Conservation (phyloP, 306 rosid genomes). For the Castanea crenata region DNA sequence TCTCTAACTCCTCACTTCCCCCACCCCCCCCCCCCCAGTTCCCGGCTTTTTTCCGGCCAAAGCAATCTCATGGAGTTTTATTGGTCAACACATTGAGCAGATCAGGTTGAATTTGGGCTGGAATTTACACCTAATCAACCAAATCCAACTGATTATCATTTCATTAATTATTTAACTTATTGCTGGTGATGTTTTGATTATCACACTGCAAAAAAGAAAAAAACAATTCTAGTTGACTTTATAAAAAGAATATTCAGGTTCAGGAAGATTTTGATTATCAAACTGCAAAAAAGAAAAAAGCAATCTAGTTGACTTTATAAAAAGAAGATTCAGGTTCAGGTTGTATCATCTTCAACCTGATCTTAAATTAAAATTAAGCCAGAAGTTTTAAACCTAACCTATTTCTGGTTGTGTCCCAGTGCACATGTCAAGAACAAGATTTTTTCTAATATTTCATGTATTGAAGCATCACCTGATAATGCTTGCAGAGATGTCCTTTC, state of each 20-base stretch:
- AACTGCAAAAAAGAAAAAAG: background rate
- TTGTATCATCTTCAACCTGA: background rate
- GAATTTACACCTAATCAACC: too few species aligned
- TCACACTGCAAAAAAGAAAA: background rate
- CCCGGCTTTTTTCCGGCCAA: background rate
- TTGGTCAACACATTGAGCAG: background rate
- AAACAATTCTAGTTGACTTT: background rate
- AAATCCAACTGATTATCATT: too few species aligned
- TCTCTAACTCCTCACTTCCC: background rate
- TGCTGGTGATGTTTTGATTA: too few species aligned
- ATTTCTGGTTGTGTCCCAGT: background rate
- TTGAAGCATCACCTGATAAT: background rate
- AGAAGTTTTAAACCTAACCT: background rate
- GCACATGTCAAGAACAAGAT: background rate
- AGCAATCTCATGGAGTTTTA: background rate
- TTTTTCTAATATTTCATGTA: background rate
- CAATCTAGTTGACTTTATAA: background rate
- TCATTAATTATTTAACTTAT: too few species aligned
- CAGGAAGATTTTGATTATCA: background rate
- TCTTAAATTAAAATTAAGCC: background rate
- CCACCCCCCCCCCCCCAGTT: too few species aligned
- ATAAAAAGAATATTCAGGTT: too few species aligned
- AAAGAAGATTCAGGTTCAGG: background rate
- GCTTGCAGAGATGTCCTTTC: constrained; percentile 8
- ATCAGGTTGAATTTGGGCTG: background rate